These are phyloP conservation scores for Candida namnaoensis DNA, from an alignment of 805 yeast genomes.

Conservation along the genomic window DNA sequence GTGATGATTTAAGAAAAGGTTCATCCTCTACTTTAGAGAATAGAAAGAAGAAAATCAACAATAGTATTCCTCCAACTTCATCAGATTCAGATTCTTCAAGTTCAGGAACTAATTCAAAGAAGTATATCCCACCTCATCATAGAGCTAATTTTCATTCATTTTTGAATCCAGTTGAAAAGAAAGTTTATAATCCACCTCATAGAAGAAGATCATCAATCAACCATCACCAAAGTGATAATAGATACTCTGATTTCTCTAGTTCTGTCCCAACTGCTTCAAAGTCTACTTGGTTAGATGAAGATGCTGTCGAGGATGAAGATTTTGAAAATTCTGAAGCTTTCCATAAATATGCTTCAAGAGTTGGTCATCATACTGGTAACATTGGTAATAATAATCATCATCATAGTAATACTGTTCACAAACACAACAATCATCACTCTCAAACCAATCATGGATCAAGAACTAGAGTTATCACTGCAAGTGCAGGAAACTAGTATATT, in stretches of 20 bases:
- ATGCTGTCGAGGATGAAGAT: constrained; percentile 13
- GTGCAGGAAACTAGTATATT: too few species aligned
- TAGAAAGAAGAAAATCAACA: background rate
- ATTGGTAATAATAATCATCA: background rate
- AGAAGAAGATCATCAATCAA: constrained; percentile 12
- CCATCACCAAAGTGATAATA: constrained; percentile 9
- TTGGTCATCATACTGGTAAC: constrained; percentile 8
- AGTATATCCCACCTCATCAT: constrained; percentile 47
- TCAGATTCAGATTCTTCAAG: background rate
- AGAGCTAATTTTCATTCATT: constrained; percentile 23
- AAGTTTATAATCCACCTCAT: background rate
- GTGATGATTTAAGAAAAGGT: background rate
- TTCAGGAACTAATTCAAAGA: constrained; percentile 1
- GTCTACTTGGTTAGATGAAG: constrained; percentile 21
- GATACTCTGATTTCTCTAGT: constrained; percentile 16
- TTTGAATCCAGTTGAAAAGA: constrained; percentile 1
- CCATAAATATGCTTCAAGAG: constrained; percentile 12
- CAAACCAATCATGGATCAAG: too few species aligned
- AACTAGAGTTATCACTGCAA: too few species aligned
- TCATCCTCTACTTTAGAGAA: background rate
- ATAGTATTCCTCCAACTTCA: background rate
- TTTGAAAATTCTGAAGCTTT: constrained; percentile 13
- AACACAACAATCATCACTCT: background rate
- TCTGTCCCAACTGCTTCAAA: constrained; percentile 26
- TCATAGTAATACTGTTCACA: background rate